Conservation (phyloP, 1,139 yeast genomes). For the Candida frijolesensis region DNA sequence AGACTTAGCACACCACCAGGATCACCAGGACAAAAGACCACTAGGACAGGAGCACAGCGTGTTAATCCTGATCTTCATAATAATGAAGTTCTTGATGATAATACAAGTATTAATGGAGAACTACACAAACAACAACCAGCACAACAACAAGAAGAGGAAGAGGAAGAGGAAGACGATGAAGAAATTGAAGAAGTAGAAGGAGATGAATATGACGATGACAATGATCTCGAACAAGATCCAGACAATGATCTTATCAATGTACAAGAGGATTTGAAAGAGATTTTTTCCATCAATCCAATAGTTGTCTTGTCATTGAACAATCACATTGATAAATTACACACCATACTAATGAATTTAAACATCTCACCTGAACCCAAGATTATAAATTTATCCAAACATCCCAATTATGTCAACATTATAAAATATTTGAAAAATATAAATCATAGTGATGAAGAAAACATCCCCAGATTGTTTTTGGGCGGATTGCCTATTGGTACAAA, state of each 20-base stretch:
- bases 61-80: neutral
- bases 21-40: conserved; percentile 29
- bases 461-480: conserved; percentile 36
- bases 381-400: conserved; percentile 34
- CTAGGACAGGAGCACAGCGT: conserved; percentile 8
- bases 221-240: conserved; percentile 17
- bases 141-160: neutral
- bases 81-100: neutral
- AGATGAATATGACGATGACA: neutral
- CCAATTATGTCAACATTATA: conserved; percentile 28
- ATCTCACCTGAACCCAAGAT: conserved; percentile 37
- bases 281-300: conserved; percentile 31
- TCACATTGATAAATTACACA: conserved; percentile 19
- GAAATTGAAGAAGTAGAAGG: no score
- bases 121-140: no score
- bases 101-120: no score
- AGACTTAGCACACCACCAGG: neutral
- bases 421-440: conserved; percentile 25
- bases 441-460: conserved; percentile 19
- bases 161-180: neutral
- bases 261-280: conserved; percentile 30
- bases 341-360: conserved; percentile 24
- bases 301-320: conserved; percentile 23
- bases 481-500: conserved; percentile 34
- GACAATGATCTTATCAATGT: conserved; percentile 11